Evolutionary conservation across 257 asterid species (phyloP), one percentile per base, ranked within the genome.

Genomic region (Henckelia pumila): DNA sequence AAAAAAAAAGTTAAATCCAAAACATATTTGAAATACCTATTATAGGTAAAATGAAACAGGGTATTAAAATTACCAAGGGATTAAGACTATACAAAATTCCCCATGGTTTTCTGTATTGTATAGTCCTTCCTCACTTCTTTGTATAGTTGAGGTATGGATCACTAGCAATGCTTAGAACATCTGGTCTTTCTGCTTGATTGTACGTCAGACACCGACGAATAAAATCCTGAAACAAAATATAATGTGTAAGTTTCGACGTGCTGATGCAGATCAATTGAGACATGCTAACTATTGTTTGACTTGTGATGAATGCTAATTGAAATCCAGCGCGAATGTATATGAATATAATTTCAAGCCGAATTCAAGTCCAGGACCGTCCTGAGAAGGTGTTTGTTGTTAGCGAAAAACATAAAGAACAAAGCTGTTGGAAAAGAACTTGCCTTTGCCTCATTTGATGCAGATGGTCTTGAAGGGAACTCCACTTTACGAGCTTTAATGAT

Each of bases 401-500:
- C 37, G 7, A 8, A 32, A 7, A 32, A 7, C 10, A 8, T 32
- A 8, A 32, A 8, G 9, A 32, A 6, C 37, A 49, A 33, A 63
- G 59, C 58, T 14, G 32, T 60, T 1, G 49, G 32, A 9, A 35
- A 5, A 25, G 53, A 2, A 53, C 58, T 47, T 82, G 87, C 99
- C 90, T 94, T 94, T 33, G 97, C 97, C 89, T 94, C 97, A 62
- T 80, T 85, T 20, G 99, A 94, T 32, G 87, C 89, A 10, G 95
- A 76, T 30, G 97, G 99, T 72, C 88, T 88, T 65, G 96, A 59
- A 70, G 99, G 99, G 61, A 94, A 94, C 33, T 94, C 99, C 49
- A 93, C 99, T 74, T 85, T 91, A 33, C 88, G 96, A 40, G 99
- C 99, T 71, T 91, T 94, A 37, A 91, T 88, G 60, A 94, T 94